These are phyloP conservation scores for Cryptosporidium canis DNA, from an alignment of 169 alveolate genomes.

Conservation along the genomic window DNA sequence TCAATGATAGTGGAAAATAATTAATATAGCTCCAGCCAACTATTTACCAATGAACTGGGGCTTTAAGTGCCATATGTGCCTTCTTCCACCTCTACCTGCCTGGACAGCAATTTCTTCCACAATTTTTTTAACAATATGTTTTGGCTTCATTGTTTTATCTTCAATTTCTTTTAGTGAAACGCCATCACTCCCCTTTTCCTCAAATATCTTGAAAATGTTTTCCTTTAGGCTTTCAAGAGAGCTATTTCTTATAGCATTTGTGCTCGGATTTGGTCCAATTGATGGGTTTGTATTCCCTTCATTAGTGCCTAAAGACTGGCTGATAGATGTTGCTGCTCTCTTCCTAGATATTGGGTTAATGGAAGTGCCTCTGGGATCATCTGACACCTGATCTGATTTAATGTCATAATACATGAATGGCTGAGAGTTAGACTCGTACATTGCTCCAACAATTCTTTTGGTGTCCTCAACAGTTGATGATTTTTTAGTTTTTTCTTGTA, in stretches of 20 bases:
- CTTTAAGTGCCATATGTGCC: slow-evolving; percentile 54
- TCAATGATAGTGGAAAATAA: background rate
- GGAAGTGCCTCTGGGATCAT: slow-evolving; percentile 18
- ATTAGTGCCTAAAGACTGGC: background rate
- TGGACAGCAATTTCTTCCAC: slow-evolving; percentile 66
- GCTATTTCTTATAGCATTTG: background rate
- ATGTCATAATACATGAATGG: slow-evolving; percentile 52
- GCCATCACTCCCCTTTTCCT: slow-evolving; percentile 67
- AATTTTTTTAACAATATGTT: slow-evolving; percentile 46
- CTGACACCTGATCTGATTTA: background rate
- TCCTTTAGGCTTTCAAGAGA: slow-evolving; percentile 43
- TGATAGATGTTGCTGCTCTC: background rate
- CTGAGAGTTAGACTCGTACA: slow-evolving; percentile 49
- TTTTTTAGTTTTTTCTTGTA: slow-evolving; percentile 28
- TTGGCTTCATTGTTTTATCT: slow-evolving; percentile 51
- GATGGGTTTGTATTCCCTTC: background rate
- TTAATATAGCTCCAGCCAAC: background rate
- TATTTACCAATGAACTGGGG: slow-evolving; percentile 48
- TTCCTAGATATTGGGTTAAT: background rate
- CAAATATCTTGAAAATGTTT: slow-evolving; percentile 55
- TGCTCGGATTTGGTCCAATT: background rate
- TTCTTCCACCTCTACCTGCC: slow-evolving; percentile 70
- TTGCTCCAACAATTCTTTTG: slow-evolving; percentile 60
- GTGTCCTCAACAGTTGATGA: slow-evolving; percentile 57
- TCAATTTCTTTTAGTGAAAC: slow-evolving; percentile 66